Conservation (phyloP, 2,329 filamentous ascomycete genomes). For the Elsinoe perseae region DNA sequence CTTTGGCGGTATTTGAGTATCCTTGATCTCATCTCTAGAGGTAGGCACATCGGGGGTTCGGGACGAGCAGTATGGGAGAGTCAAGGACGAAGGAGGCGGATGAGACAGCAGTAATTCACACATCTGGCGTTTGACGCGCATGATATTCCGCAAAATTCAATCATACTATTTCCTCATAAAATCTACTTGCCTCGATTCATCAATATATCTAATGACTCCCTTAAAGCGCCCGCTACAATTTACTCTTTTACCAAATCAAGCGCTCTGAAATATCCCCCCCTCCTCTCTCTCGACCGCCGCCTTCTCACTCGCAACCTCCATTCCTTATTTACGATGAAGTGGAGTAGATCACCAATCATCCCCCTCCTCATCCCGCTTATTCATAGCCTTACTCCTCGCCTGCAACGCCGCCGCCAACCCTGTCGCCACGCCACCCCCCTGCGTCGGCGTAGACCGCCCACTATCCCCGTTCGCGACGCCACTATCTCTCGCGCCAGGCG, state of each 20-base stretch:
- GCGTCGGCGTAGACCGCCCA: conserved; percentile 29
- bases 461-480: conserved; percentile 39
- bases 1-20: conserved; percentile 28
- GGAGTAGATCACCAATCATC: conserved; percentile 23
- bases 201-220: neutral
- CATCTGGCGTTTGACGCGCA: neutral
- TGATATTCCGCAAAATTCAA: conserved; percentile 2
- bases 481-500: conserved; percentile 59
- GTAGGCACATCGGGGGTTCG: neutral
- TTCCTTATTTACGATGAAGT: neutral
- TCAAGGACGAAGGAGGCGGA: neutral
- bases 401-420: conserved; percentile 44
- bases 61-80: neutral
- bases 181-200: neutral
- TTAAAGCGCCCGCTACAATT: neutral
- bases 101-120: neutral
- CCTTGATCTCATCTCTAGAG: conserved; percentile 18
- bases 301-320: too few species aligned
- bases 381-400: conserved; percentile 44
- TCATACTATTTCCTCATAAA: conserved; percentile 9
- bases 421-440: conserved; percentile 40
- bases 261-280: neutral
- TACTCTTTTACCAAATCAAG: neutral
- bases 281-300: too few species aligned
- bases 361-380: conserved; percentile 34